Percentiles rank a stretch among this genome's conserved stretches.
phyloP scores from a whole-genome alignment of 331 rosid genomes.

The Rosa hybrid region DNA sequence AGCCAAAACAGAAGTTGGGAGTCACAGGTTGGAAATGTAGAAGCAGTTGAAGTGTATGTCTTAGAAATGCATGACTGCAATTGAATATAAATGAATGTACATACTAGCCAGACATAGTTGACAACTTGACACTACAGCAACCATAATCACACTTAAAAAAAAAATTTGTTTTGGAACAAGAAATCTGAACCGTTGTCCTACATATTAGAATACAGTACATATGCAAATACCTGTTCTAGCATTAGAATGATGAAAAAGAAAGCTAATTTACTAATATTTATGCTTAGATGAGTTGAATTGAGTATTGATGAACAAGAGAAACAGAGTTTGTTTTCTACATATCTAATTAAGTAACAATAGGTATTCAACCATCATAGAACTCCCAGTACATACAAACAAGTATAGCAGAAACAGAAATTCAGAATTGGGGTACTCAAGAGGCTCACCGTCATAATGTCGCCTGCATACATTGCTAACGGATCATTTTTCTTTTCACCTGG shows the following conservation, averaged over 20 bases:
- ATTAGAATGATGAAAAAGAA: conserved; percentile 2
- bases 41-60: not conserved
- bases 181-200: not conserved
- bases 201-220: not conserved
- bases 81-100: not conserved
- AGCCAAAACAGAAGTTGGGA: not conserved
- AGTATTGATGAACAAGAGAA: not conserved
- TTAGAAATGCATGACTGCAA: not conserved
- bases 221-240: not conserved
- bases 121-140: not conserved
- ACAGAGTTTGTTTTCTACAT: not conserved
- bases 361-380: conserved; percentile 6
- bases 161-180: not conserved
- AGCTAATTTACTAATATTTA: not conserved
- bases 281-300: not conserved
- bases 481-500: conserved; percentile 92
- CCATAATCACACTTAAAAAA: not conserved
- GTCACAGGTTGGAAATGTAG: not conserved
- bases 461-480: conserved; percentile 96
- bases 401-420: not conserved
- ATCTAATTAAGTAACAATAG: not conserved
- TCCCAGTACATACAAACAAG: not conserved
- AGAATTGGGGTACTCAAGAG: not conserved
- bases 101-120: not conserved
- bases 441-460: conserved; percentile 98